Conservation (phyloP, 2,329 filamentous ascomycete species). For the Sporothrix euskadiensis region DNA sequence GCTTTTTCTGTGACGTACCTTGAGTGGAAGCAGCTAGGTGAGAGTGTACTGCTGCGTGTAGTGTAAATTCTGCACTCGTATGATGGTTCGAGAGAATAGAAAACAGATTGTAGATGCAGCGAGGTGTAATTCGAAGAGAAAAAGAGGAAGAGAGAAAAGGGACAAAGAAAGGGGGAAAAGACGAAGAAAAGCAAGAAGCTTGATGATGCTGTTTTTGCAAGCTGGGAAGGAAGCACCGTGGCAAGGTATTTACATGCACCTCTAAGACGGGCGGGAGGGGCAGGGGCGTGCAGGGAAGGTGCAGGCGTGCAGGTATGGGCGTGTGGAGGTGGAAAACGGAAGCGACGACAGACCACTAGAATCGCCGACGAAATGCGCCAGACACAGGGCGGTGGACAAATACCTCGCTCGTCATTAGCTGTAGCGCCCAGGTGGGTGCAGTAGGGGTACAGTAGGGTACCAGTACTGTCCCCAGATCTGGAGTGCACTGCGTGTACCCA, state of each 20-base stretch:
- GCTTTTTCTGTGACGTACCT: slow-evolving; percentile 14
- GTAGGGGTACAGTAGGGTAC: slow-evolving; percentile 23
- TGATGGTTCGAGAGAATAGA: background rate
- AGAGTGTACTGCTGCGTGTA: background rate
- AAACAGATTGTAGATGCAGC: slow-evolving; percentile 5
- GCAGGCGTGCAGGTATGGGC: background rate
- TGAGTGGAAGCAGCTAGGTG: background rate
- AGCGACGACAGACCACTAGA: slow-evolving; percentile 22
- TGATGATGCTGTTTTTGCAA: slow-evolving; percentile 21
- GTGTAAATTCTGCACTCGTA: slow-evolving; percentile 7
- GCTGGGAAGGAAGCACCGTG: slow-evolving; percentile 25
- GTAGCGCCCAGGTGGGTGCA: background rate
- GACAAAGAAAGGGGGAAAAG: slow-evolving; percentile 17
- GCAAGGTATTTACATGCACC: slow-evolving; percentile 22
- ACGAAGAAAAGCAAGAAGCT: slow-evolving; percentile 22
- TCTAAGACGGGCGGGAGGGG: slow-evolving; percentile 15
- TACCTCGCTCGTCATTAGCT: slow-evolving; percentile 33
- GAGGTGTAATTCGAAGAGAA: slow-evolving; percentile 11
- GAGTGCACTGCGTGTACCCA: background rate
- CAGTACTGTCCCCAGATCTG: background rate
- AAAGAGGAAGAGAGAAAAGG: slow-evolving; percentile 9
- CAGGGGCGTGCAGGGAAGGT: slow-evolving; percentile 8
- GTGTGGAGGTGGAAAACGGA: background rate
- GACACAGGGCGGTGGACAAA: slow-evolving; percentile 26
- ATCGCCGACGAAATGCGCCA: slow-evolving; percentile 26